Conservation (phyloP, 2,329 filamentous ascomycete genomes). For the Phaeophleospora eucalypticola region DNA sequence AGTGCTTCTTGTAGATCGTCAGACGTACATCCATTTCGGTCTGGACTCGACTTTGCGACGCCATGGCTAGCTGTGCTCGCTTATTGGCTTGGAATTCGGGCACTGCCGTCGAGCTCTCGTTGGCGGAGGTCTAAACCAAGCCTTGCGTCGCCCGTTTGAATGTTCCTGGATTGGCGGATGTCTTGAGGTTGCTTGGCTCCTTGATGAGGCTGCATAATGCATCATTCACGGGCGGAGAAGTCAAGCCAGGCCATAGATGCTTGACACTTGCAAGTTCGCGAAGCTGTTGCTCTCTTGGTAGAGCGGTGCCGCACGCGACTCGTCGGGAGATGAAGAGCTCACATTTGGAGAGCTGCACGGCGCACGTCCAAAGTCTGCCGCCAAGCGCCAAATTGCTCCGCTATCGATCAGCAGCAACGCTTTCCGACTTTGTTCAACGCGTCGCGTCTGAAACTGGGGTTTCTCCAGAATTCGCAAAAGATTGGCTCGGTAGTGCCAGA, state of each 20-base stretch:
- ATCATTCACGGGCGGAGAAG: background rate
- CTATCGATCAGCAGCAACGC: conserved; percentile 1
- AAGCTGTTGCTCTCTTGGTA: no score
- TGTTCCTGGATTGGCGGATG: background rate
- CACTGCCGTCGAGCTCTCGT: background rate
- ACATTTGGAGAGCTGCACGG: background rate
- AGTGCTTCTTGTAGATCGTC: background rate
- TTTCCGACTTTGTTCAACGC: background rate
- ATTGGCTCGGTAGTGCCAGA: background rate
- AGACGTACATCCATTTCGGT: background rate
- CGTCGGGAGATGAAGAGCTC: background rate
- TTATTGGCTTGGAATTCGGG: background rate
- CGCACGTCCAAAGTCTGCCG: conserved; percentile 1
- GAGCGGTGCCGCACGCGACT: background rate
- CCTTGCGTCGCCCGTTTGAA: background rate
- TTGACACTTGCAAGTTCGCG: no score
- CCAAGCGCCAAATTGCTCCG: conserved; percentile 1
- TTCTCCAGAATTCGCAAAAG: background rate
- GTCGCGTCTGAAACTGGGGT: background rate
- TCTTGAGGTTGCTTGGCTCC: no score
- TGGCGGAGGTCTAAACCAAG: background rate
- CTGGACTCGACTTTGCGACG: background rate
- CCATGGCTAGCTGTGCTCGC: background rate
- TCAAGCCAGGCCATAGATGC: no score
- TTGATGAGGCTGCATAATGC: background rate